Evolutionary conservation across 345 rosid species (phyloP), one percentile per base, ranked within the genome.

Genomic region (Hirschfeldia incana): DNA sequence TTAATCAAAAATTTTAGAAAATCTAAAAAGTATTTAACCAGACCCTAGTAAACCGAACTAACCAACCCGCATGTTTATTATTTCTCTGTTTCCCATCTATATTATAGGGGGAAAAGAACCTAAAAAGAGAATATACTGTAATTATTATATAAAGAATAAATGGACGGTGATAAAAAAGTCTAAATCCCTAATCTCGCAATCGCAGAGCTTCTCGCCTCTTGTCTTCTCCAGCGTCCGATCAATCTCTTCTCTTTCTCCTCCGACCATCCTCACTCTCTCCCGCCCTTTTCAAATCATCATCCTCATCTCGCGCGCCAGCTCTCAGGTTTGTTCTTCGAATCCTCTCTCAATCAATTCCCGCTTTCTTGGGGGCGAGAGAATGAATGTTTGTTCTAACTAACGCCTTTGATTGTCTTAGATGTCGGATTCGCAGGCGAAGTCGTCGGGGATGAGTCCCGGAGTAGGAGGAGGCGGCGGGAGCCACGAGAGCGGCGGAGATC

Each of bases 181-280:
- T 53, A 77, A 70, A 77, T 78, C 73, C 83, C 84, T 77, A 59
- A 65, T 65, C 57, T 37, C 80, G 68, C 44, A 83, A 88, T 90
- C 89, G 55, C 77, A 84, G 86, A 83, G 30, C 29, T 58, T 36
- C 69, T 65, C 49, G 86, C 86, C 57, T 49, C 57, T 49, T 15
- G 57, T 83, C 87, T 83, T 94, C 89, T 94, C 97, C 90, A 94
- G 90, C 98, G 98, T 94, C 92, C 89, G 97, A 94, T 94, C 78
- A 81, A 81, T 78, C 77, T 78, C 77, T 71, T 66, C 67, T 71
- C 46, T 17, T 84, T 80, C 55, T 66, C 77, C 68, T 74, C 88
- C 83, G 82, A 84, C 67, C 83, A 69, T 32, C 62, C n/a, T 17
- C 28, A n/a, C 46, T 57, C 72, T 67, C 67, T 62, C 85, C 90